Percentiles rank a stretch among this genome's conserved stretches.
Conservation (phyloP, 371 early-diverging fungal genomes). For the Syncephalastrum monosporum region DNA sequence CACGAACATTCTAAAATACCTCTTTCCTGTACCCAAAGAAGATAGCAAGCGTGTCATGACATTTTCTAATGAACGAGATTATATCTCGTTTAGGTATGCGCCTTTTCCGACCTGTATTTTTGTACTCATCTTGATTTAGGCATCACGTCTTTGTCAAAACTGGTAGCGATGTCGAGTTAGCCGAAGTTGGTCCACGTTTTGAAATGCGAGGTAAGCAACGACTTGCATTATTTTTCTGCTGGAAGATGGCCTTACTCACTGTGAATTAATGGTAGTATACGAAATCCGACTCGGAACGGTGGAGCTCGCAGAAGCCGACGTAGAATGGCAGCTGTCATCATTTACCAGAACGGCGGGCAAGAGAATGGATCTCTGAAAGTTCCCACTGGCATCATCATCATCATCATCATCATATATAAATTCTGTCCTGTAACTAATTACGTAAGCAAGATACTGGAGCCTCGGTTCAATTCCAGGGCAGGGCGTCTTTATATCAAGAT, state of each 20-base stretch:
- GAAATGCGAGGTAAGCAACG: slow-evolving; percentile 85
- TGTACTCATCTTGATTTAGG: slow-evolving; percentile 33
- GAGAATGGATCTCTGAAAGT: slow-evolving; percentile 66
- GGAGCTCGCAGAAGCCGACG: slow-evolving; percentile 94
- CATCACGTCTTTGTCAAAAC: slow-evolving; percentile 94
- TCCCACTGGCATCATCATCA: too few species aligned
- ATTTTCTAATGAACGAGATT: slow-evolving; percentile 95
- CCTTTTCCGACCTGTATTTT: background rate
- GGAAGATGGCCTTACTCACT: background rate
- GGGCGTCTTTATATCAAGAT: too few species aligned
- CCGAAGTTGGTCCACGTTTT: slow-evolving; percentile 98
- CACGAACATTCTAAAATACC: slow-evolving; percentile 87
- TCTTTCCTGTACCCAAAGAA: slow-evolving; percentile 97
- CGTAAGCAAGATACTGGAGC: too few species aligned
- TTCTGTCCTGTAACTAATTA: too few species aligned
- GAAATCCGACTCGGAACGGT: slow-evolving; percentile 95
- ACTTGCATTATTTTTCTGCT: too few species aligned
- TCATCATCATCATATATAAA: too few species aligned
- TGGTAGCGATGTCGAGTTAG: slow-evolving; percentile 87
- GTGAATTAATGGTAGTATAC: slow-evolving; percentile 58
- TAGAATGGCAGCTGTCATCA: slow-evolving; percentile 96
- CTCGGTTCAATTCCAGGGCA: too few species aligned
- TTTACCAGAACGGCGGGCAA: slow-evolving; percentile 96
- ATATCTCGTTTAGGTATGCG: slow-evolving; percentile 86
- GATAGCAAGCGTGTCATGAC: slow-evolving; percentile 96